Percentiles rank a stretch among this genome's conserved stretches.
Evolutionary conservation across 2,329 filamentous ascomycete genomes (phyloP).

Genomic region (Fusarium chuoi): DNA sequence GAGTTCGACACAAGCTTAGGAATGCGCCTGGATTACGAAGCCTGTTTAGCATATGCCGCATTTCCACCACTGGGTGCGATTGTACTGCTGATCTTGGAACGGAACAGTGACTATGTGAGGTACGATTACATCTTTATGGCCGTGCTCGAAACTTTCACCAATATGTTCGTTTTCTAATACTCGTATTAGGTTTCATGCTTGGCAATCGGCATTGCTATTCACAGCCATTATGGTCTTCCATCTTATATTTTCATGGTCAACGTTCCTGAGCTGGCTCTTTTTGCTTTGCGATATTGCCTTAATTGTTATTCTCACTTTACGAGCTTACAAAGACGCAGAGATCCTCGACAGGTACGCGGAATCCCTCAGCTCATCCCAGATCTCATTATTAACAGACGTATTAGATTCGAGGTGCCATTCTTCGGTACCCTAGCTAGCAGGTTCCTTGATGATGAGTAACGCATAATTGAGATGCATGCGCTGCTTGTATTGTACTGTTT

Average conservation of each 20-base stretch:
- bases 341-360: slow-evolving; percentile 67
- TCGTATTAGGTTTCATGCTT: slow-evolving; percentile 85
- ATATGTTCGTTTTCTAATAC: slow-evolving; percentile 12
- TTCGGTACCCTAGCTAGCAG: slow-evolving; percentile 87
- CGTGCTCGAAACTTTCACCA: neutral
- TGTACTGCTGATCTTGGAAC: slow-evolving; percentile 84
- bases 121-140: slow-evolving; percentile 53
- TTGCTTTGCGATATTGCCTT: slow-evolving; percentile 79
- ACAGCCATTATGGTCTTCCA: slow-evolving; percentile 80
- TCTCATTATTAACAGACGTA: slow-evolving; percentile 2
- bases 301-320: slow-evolving; percentile 79
- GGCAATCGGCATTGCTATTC: slow-evolving; percentile 90
- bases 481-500: neutral
- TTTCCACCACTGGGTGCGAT: slow-evolving; percentile 89
- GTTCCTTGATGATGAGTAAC: slow-evolving; percentile 85
- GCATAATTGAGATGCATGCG: neutral
- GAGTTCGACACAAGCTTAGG: slow-evolving; percentile 93
- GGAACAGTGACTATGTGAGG: slow-evolving; percentile 97
- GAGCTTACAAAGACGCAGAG: slow-evolving; percentile 86
- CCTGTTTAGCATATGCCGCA: slow-evolving; percentile 86
- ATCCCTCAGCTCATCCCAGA: neutral
- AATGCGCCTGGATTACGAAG: slow-evolving; percentile 88
- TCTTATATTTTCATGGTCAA: slow-evolving; percentile 86
- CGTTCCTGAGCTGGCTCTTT: slow-evolving; percentile 84
- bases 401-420: slow-evolving; percentile 85